Conservation (phyloP, 768 basidiomycete genomes). For the Austroboletus eburneus region DNA sequence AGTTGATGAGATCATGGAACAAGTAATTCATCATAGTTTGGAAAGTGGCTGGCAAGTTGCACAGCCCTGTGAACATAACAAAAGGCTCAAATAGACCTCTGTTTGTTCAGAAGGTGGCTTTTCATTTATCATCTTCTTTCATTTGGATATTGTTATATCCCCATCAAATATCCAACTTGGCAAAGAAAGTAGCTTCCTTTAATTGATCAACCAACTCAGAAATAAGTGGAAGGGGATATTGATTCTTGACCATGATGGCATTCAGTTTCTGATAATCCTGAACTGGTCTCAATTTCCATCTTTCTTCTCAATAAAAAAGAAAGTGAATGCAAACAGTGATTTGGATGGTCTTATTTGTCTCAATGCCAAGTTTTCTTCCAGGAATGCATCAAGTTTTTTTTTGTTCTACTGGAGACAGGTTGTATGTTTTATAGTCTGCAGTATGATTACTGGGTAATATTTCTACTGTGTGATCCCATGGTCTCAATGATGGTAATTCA, state of each 20-base stretch:
- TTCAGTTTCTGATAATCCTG: conserved; percentile 34
- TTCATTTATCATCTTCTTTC: conserved; percentile 26
- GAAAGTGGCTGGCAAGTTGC: conserved; percentile 14
- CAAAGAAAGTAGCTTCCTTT: conserved; percentile 16
- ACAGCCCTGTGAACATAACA: conserved; percentile 1
- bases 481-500: not conserved
- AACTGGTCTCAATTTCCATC: conserved; percentile 28
- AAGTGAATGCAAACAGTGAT: conserved; percentile 18
- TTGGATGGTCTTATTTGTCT: conserved; percentile 17
- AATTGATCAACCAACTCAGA: conserved; percentile 23
- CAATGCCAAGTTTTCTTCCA: not conserved
- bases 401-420: not conserved
- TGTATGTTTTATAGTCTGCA: not conserved
- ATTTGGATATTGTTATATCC: conserved; percentile 34
- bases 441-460: not conserved
- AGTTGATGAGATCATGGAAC: conserved; percentile 8
- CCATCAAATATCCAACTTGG: conserved; percentile 27
- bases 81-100: not conserved
- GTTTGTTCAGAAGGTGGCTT: conserved; percentile 28
- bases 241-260: conserved; percentile 22
- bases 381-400: not conserved
- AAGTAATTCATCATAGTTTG: conserved; percentile 26
- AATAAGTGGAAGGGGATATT: conserved; percentile 25
- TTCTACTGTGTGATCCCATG: no score
- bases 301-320: conserved; percentile 35